phyloP scores from a whole-genome alignment of 257 asterid genomes.

The Gentiana straminea region DNA sequence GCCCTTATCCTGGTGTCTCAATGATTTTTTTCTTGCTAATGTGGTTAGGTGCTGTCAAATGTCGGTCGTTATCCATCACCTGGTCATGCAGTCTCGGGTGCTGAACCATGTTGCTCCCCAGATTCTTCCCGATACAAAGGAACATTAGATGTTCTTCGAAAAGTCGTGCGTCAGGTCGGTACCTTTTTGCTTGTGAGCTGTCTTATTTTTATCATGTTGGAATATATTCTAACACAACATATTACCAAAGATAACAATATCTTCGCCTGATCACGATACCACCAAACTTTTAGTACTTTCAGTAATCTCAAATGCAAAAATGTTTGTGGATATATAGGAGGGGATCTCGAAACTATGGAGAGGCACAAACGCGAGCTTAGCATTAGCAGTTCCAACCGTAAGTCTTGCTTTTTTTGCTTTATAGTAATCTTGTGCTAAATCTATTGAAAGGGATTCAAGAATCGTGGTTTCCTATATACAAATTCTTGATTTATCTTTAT shows the following conservation, averaged over 20 bases:
- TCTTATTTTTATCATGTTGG: too few relatives aligned
- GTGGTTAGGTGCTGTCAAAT: conserved; percentile 43
- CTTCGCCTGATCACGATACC: too few relatives aligned
- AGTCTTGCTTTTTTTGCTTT: conserved; percentile 18
- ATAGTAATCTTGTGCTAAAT: neutral
- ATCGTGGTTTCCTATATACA: neutral
- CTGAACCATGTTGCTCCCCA: conserved; percentile 35
- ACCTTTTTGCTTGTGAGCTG: neutral
- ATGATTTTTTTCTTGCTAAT: conserved; percentile 12
- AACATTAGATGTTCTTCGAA: conserved; percentile 63
- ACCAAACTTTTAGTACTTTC: too few relatives aligned
- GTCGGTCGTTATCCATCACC: conserved; percentile 25
- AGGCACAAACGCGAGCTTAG: conserved; percentile 92
- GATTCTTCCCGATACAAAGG: conserved; percentile 59
- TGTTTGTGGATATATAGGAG: conserved; percentile 38
- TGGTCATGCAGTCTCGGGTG: conserved; percentile 21
- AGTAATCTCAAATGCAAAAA: too few relatives aligned
- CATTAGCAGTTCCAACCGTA: conserved; percentile 89
- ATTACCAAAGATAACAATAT: too few relatives aligned
- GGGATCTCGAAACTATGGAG: conserved; percentile 80
- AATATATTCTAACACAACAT: too few relatives aligned
- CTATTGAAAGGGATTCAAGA: neutral
- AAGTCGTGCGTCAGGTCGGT: conserved; percentile 68
- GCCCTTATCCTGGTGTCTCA: neutral
- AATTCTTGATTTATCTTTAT: neutral